Conservation (phyloP, 768 basidiomycete species). For the Coprinellus micaceus region DNA sequence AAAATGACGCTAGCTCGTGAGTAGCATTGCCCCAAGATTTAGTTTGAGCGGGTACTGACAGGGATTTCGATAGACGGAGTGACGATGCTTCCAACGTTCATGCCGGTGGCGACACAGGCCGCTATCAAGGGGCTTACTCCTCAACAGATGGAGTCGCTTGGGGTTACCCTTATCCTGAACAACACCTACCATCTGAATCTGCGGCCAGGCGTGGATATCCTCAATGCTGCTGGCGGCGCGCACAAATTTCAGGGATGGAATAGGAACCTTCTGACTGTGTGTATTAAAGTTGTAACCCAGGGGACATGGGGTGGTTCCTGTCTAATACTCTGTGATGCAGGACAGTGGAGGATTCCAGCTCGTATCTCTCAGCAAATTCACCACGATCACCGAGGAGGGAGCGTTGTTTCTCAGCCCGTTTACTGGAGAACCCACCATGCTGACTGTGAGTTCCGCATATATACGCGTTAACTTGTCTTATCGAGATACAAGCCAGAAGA, state of each 20-base stretch:
- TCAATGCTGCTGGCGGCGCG: constrained; percentile 77
- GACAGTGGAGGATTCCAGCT: constrained; percentile 91
- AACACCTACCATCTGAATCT: constrained; percentile 89
- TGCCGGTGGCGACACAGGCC: constrained; percentile 92
- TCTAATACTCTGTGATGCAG: constrained; percentile 31
- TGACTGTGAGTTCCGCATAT: constrained; percentile 55
- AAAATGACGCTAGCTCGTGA: constrained; percentile 78
- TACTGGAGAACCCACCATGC: constrained; percentile 82
- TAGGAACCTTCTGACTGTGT: constrained; percentile 77
- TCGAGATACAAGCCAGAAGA: constrained; percentile 69
- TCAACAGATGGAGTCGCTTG: constrained; percentile 78
- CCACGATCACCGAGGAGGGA: constrained; percentile 83
- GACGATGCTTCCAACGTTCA: constrained; percentile 85
- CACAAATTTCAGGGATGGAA: constrained; percentile 90
- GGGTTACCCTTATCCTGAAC: constrained; percentile 80
- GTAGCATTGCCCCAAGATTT: constrained; percentile 19
- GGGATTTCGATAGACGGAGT: constrained; percentile 53
- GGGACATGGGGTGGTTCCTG: not conserved
- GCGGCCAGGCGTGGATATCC: constrained; percentile 73
- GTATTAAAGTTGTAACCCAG: constrained; percentile 13
- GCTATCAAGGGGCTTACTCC: constrained; percentile 89
- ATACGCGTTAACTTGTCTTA: not conserved
- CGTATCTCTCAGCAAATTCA: constrained; percentile 80
- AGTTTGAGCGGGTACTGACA: not conserved
- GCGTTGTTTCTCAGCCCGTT: constrained; percentile 84